Base-by-base conservation (phyloP, 768 basidiomycete genomes). In the Trametes meyenii region DNA sequence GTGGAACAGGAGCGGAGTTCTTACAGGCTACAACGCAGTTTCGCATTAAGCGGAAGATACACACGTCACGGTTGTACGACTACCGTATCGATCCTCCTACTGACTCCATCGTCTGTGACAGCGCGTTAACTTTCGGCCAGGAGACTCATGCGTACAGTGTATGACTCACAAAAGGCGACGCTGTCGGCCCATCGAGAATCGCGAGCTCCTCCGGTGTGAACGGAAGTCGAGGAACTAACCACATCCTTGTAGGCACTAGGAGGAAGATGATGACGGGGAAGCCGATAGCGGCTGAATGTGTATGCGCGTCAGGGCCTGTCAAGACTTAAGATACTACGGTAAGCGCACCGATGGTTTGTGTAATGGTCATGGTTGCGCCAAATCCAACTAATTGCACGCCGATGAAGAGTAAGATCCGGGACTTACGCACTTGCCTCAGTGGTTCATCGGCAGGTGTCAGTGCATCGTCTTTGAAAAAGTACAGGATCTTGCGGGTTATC, bases 191-290 rank as follows among this genome's bases (percentile, higher is more conserved):
- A 71, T 97, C 96, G n/a, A 98, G 80, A 21, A 94, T 88, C 2
- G 78, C 79, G 40, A 98, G 75, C 69, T 97, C 96, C 62, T 89
- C 90, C 3, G 73, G 68, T 0, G 88, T 88, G 71, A 97, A 95
- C 0, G 88, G 81, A 44, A 96, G 74, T 19, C 78, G 79, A 0
- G 95, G 93, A 14, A 96, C 79, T n/a, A 91, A 65, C 59, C 80
- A 76, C 24, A 84, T 80, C 49, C 95, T 82, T 13, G 95, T 62
- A 0, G 95, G 96, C 23, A 96, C 79, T 14, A 97, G 81, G 40
- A 92, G 73, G 71, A 92, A 83, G 69, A 96, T 95, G 67, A 97
- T 85, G 52, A 96, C 81, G 0, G 95, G 94, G 72, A 97, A 97
- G 0, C 89, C 93, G 60, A 96, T 94, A 4, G 93, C 94, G 43